Evolutionary conservation across 2,329 filamentous ascomycete species (phyloP), one percentile per base, ranked within the genome.

Genomic region (Pyrenophora graminea): DNA sequence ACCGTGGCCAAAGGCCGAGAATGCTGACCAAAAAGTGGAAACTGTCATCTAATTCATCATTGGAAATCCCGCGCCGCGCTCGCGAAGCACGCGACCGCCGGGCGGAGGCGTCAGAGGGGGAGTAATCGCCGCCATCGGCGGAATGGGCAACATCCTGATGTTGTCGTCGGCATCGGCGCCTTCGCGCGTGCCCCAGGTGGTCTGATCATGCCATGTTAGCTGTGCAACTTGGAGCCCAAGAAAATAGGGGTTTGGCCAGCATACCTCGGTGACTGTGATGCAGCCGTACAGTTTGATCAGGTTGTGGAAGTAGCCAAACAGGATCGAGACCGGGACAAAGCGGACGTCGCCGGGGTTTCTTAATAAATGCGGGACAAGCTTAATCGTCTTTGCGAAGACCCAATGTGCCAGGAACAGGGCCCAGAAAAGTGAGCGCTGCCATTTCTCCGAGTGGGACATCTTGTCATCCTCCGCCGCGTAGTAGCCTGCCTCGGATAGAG

Each of bases 261-360:
- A 52, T 62, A 60, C 66, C 62, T 76, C 75, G 64, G 73, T 75
- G 51, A 80, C 83, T 51, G 92, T 96, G 61, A 88, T 80, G 55
- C 92, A 81, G 34, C 93, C 91, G 68, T 93, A 93, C 57, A 96
- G 80, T 80, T 97, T 97, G 80, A 97, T 92, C 55, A 91, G 74
- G 55, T 92, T 91, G 72, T 97, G 93, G 65, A 95, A 89, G 76
- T 94, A 97, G 43, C 93, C 93, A 75, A 97, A 97, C 12, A 91
- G 56, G 63, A 97, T 85, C 33, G 91, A 96, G n/a, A 93, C 80
- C 1, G 90, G 91, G 43, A 96, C 79, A 68, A 89, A 89, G 36
- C 89, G 69, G 57, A 96, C 76, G 71, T 97, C 93, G 62, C 83
- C 83, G 4, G 93, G 91, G 73, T 95, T 89, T 59, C 89, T 87